Percentiles rank a stretch among this genome's conserved stretches.
phyloP scores from a whole-genome alignment of 306 rosid species.

The Corylus americana region DNA sequence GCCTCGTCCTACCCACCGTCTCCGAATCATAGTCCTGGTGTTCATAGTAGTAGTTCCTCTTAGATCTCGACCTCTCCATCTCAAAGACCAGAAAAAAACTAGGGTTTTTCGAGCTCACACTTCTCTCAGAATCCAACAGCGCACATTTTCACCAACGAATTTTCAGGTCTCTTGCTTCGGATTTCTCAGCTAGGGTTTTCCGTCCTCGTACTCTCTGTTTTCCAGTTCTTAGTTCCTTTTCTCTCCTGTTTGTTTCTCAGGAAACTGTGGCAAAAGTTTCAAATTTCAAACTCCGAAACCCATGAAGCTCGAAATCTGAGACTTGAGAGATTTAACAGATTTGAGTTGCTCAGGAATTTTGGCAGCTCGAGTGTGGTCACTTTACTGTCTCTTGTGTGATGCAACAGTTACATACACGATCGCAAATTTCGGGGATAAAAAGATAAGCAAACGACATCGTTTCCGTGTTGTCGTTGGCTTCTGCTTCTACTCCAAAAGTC shows the following conservation, averaged over 20 bases:
- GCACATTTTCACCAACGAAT: constrained; percentile 28
- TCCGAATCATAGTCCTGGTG: constrained; percentile 93
- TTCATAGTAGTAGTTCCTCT: constrained; percentile 88
- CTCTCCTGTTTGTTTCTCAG: constrained; percentile 19
- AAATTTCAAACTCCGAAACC: constrained; percentile 33
- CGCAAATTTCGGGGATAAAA: background rate
- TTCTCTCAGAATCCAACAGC: constrained; percentile 16
- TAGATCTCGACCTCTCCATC: constrained; percentile 99
- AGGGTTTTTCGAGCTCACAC: constrained; percentile 21
- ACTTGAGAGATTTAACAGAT: background rate
- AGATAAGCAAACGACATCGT: background rate
- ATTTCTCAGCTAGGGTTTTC: constrained; percentile 15
- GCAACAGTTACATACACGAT: background rate
- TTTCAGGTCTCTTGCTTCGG: constrained; percentile 23
- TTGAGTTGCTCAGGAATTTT: constrained; percentile 13
- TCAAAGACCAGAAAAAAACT: constrained; percentile 2
- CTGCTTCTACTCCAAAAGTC: background rate
- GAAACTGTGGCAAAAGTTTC: constrained; percentile 14
- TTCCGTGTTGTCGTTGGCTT: background rate
- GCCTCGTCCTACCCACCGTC: constrained; percentile 73
- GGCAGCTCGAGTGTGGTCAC: background rate
- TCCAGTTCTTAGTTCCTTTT: background rate
- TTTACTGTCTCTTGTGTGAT: constrained; percentile 6
- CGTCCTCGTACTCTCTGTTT: background rate
- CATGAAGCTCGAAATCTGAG: constrained; percentile 12